phyloP scores from a whole-genome alignment of 495 filamentous ascomycete genomes.

The Penicillium tannophilum region DNA sequence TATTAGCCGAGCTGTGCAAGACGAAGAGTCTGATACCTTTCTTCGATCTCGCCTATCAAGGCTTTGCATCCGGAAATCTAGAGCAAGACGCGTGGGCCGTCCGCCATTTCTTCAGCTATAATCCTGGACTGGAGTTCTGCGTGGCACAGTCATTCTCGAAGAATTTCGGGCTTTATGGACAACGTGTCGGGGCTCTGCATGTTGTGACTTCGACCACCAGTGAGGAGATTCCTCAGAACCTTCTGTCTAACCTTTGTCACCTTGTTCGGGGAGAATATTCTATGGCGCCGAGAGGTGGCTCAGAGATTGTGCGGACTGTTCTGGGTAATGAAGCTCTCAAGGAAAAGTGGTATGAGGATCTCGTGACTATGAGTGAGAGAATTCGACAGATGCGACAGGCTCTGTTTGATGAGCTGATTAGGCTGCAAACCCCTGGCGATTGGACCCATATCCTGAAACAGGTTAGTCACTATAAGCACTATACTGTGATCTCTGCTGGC shows the following conservation, averaged over 20 bases:
- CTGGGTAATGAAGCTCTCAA: slow-evolving; percentile 25
- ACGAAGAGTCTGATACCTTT: slow-evolving; percentile 36
- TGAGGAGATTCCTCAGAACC: background rate
- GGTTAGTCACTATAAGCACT: background rate
- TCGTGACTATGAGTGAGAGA: slow-evolving; percentile 34
- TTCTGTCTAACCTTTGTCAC: slow-evolving; percentile 23
- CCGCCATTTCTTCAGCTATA: slow-evolving; percentile 33
- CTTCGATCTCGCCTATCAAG: slow-evolving; percentile 50
- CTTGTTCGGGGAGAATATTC: slow-evolving; percentile 37
- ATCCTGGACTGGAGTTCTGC: slow-evolving; percentile 18
- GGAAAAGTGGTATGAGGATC: slow-evolving; percentile 34
- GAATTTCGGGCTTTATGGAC: slow-evolving; percentile 46
- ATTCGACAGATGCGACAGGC: slow-evolving; percentile 30
- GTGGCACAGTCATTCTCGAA: slow-evolving; percentile 46
- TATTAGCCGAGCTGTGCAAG: slow-evolving; percentile 25
- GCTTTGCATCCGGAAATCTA: slow-evolving; percentile 43
- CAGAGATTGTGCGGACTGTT: slow-evolving; percentile 36
- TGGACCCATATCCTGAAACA: slow-evolving; percentile 13
- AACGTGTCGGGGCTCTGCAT: slow-evolving; percentile 39
- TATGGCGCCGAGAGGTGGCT: slow-evolving; percentile 36
- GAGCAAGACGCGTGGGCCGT: slow-evolving; percentile 45
- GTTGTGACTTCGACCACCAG: slow-evolving; percentile 9
- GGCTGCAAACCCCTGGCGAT: slow-evolving; percentile 26
- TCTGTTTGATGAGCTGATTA: slow-evolving; percentile 26
- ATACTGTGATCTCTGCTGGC: too few species aligned